Base-by-base conservation (phyloP, 1,139 yeast species). In the Kurtzmaniella quercitrusa region DNA sequence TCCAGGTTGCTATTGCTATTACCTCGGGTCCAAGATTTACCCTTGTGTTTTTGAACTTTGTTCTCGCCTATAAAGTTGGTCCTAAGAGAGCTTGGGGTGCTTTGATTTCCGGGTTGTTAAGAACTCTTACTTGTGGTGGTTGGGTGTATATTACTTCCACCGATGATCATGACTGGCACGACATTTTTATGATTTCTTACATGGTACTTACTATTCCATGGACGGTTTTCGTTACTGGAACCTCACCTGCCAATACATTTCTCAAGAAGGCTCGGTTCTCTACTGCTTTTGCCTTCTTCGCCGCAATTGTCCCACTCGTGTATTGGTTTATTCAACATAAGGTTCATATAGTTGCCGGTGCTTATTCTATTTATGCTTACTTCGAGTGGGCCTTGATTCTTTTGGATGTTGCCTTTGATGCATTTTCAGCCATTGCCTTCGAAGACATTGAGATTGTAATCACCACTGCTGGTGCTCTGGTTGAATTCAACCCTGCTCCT, bases 121-220 rank as follows among this genome's bases (percentile, higher is more conserved):
- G 98, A 63, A 93, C 98, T 0, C 77, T 93, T 45, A 84, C 96
- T 1, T 93, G 98, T 57, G 98, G 98, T 53, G 98, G 98, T 11
- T 93, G 98, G 98, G 96, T 94, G 14, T 93, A 93, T 58, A 85
- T 93, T 50, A 93, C 98, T 1, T 87, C 96, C 8, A 88, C 98
- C 1, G 98, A 93, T 60, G 96, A 93, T 60, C 98, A 91, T 56
- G 96, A 91, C 64, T 84, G 85, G 71, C 98, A 93, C 60, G 98
- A 93, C 57, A 81, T 93, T 42, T 91, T 91, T 61, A 93, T 93
- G 98, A 88, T 93, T 50, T 61, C 84, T 32, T 93, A 93, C 65
- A 84, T 93, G 48, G 77, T 89, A 1, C 73, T 93, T 53, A 91
- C 98, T 2, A 71, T 91, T 37, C 98, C 98, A 3, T 93, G 98